Evolutionary conservation across 495 filamentous ascomycete genomes (phyloP), one percentile per base, ranked within the genome.

Genomic region (Neurospora sp.): DNA sequence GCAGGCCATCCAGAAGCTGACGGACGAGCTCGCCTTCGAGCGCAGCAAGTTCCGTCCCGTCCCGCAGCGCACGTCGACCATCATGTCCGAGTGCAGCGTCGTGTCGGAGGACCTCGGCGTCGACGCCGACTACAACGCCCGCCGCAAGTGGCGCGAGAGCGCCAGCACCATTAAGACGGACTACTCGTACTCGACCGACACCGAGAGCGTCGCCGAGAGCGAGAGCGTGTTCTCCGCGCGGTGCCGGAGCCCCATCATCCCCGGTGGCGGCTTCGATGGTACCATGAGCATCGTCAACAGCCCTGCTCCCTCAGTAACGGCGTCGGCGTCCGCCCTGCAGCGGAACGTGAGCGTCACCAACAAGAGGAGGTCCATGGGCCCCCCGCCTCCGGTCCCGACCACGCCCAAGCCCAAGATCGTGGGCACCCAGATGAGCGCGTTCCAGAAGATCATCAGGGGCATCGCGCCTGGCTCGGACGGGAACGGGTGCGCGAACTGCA

Each of bases 141-240:
- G 42, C 2, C 31, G 70, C 8, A 77, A 83, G 72, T 88, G 88
- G 69, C 83, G 87, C 41, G 79, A 84, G 76, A 89, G 86, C 79
- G 84, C 83, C 71, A 83, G 84, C 37, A 89, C 86, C 6, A 82
- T 86, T 72, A 83, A 81, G 74, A 80, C 81, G 27, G 83, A 85
- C 74, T 85, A 88, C 41, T 86, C 85, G 18, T 86, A 87, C 46
- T 86, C 88, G 14, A 88, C 87, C 59, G 87, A 87, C 0, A 86
- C 88, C 10, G 89, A 90, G 70, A 89, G 86, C 75, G 54, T 62
- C 23, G 79, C 84, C 23, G 82, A 83, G 77, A 85, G 83, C 62
- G 89, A 90, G 72, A 91, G 89, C 71, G 81, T 92, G 18, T 92
- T 92, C 77, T 90, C 89, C 5, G 54, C 54, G 1, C 80, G 89